Base-by-base conservation (phyloP, 1,139 yeast genomes). In the Pichia inconspicua region DNA sequence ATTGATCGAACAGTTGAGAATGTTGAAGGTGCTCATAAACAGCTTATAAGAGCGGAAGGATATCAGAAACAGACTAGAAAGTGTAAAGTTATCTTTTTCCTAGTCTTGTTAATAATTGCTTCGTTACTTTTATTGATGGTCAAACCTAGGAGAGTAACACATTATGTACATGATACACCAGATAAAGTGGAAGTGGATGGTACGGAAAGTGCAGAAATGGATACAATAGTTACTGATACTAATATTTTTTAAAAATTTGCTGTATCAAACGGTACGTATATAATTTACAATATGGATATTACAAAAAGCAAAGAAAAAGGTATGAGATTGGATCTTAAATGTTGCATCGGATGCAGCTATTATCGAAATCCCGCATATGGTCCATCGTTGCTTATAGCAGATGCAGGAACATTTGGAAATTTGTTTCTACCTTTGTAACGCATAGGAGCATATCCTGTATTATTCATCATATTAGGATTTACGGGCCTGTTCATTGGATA, bases 61-160 rank as follows among this genome's bases (percentile, higher is more conserved):
- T 87, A 90, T 66, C 98, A 92, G 61, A 83, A 84, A 63, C 73
- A 95, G 53, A 86, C 96, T 1, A 89, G 92, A 49, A 92, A 90
- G 64, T 92, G 97, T 67, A 90, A 89, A 64, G 68, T 92, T 41
- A 90, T 92, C 15, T 72, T 92, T 46, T 72, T 92, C 43, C 67
- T 92, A 53, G 68, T 80, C 15, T 70, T 92, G 50, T 65, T 89
- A 35, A 94, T 87, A 30, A 69, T 88, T 49, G 84, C 86, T 4
- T 69, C 89, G 48, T 71, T 90, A 48, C 74, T 90, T 57, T 65
- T 89, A 11, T 78, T 90, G 14, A 67, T 89, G 55, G 73, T 87
- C 45, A 82, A 80, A 58, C 96, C 96, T 1, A 55, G 49, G 27
- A 48, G 58, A 9, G 60, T 49, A 11, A 46, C 48, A 39, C 53